These are phyloP conservation scores for Coleophoma crateriformis DNA, from an alignment of 2,329 filamentous ascomycete genomes.

Conservation along the genomic window DNA sequence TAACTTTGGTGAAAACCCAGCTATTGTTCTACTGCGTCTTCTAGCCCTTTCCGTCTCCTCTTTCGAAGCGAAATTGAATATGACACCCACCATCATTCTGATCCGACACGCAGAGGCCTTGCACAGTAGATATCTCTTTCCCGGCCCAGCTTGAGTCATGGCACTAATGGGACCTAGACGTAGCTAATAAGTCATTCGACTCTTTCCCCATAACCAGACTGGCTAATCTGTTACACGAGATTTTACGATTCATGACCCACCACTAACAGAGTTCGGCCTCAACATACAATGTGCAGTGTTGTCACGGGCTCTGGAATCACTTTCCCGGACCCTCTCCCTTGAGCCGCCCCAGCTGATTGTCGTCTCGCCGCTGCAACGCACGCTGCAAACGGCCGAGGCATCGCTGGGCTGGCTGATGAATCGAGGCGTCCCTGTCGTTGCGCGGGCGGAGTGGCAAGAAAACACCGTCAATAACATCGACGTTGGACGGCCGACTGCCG, in stretches of 20 bases:
- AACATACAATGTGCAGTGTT: conserved; percentile 4
- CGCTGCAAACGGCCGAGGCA: conserved; percentile 7
- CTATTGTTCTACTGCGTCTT: neutral
- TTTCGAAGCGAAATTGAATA: conserved; percentile 6
- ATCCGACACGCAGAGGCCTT: conserved; percentile 30
- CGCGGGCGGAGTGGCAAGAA: conserved; percentile 8
- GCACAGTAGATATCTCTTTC: conserved; percentile 23
- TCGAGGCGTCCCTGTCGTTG: conserved; percentile 1
- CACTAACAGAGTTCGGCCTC: conserved; percentile 7
- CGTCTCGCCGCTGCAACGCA: conserved; percentile 6
- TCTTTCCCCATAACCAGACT: neutral
- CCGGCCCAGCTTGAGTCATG: neutral
- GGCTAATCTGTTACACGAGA: conserved; percentile 4
- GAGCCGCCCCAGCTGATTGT: conserved; percentile 6
- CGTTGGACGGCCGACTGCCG: conserved; percentile 5
- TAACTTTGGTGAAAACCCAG: neutral
- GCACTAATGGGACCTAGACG: neutral
- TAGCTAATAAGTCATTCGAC: neutral
- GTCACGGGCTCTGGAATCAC: conserved; percentile 1
- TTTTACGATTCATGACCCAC: conserved; percentile 10
- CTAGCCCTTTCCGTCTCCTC: neutral
- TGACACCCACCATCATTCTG: conserved; percentile 29
- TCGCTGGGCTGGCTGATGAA: conserved; percentile 5
- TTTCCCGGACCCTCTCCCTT: neutral
- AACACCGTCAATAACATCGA: conserved; percentile 9